Conservation (phyloP, 1,284 basidiomycete species). For the Flammula alnicola region DNA sequence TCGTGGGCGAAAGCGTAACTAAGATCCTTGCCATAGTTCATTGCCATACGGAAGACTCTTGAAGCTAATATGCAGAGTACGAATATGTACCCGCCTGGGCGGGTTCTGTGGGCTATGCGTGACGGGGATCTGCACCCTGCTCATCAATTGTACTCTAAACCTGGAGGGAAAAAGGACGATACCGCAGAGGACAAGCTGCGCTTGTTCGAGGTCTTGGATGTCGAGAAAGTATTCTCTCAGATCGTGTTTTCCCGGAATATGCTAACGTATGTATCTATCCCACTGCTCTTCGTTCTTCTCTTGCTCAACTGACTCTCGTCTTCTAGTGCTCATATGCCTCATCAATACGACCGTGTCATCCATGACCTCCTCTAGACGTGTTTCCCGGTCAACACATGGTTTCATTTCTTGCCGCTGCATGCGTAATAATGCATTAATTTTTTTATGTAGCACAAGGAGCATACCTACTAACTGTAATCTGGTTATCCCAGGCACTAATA, state of each 20-base stretch:
- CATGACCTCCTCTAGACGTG: conserved; percentile 58
- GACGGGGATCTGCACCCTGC: conserved; percentile 66
- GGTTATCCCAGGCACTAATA: too few relatives aligned
- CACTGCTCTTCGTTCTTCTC: not conserved
- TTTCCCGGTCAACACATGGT: not conserved
- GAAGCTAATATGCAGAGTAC: conserved; percentile 84
- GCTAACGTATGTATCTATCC: conserved; percentile 67
- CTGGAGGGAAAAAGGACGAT: conserved; percentile 12
- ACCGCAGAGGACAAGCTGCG: conserved; percentile 51
- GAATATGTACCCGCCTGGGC: conserved; percentile 79
- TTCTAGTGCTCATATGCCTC: conserved; percentile 63
- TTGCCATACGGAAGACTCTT: conserved; percentile 79
- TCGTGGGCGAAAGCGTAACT: too few relatives aligned
- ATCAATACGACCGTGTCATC: conserved; percentile 67
- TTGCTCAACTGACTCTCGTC: not conserved
- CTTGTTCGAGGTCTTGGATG: conserved; percentile 75
- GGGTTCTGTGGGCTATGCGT: conserved; percentile 78
- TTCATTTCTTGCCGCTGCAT: too few relatives aligned
- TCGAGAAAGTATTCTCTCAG: conserved; percentile 78
- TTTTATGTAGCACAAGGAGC: too few relatives aligned
- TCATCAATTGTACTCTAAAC: conserved; percentile 39
- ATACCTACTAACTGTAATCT: too few relatives aligned
- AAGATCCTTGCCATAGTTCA: too few relatives aligned
- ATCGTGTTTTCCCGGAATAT: conserved; percentile 82
- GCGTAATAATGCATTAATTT: too few relatives aligned